Evolutionary conservation across 352 stramenopile species (phyloP).

Genomic region (Halophytophthora polymorphica): DNA sequence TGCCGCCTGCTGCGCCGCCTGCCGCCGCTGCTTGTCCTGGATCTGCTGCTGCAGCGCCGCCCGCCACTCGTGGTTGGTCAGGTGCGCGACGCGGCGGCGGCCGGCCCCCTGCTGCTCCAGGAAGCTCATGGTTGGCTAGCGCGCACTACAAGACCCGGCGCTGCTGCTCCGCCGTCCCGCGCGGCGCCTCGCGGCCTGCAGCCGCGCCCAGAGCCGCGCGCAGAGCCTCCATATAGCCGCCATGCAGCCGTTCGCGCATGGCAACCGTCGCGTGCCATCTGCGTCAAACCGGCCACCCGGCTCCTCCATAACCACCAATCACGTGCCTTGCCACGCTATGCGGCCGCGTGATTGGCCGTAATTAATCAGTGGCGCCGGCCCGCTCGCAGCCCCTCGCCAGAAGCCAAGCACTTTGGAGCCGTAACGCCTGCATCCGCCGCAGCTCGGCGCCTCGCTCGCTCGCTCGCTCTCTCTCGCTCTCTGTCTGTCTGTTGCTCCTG

Average conservation of each 20-base stretch:
- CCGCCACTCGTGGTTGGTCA: slow-evolving; percentile 35
- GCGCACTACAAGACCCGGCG: too few species aligned
- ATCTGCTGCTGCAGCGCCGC: slow-evolving; percentile 34
- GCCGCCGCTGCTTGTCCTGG: slow-evolving; percentile 25
- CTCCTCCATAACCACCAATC: background rate
- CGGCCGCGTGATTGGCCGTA: slow-evolving; percentile 11
- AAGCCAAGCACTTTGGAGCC: slow-evolving; percentile 4
- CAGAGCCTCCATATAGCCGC: too few species aligned
- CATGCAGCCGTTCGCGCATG: too few species aligned
- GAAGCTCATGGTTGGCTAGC: slow-evolving; percentile 10
- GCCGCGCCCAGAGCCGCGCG: too few species aligned
- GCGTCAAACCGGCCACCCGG: too few species aligned
- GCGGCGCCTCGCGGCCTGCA: too few species aligned
- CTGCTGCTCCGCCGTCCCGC: too few species aligned
- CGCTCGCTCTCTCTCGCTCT: too few species aligned
- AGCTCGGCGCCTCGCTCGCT: background rate
- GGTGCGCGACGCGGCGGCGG: slow-evolving; percentile 22
- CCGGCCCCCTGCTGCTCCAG: slow-evolving; percentile 4
- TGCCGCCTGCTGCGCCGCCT: background rate
- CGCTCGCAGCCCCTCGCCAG: slow-evolving; percentile 2
- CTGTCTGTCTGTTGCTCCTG: background rate
- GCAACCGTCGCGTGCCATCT: too few species aligned
- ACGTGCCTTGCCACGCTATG: background rate
- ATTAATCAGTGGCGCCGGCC: slow-evolving; percentile 17
- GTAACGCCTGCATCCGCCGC: background rate